These are phyloP conservation scores for Polymyxa betae DNA, from an alignment of 208 protist species.

Conservation along the genomic window DNA sequence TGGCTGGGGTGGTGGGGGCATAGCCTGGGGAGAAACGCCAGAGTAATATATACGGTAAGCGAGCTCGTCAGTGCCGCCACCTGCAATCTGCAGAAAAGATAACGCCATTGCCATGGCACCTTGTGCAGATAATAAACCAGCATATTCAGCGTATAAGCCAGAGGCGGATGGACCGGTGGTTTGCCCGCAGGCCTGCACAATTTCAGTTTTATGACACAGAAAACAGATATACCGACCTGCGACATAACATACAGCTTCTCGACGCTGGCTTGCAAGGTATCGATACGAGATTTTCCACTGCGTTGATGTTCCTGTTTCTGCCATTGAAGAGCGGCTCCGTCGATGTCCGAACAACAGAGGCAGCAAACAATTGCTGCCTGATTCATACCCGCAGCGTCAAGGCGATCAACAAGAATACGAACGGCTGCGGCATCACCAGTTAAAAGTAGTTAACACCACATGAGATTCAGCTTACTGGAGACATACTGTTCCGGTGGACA, in stretches of 20 bases:
- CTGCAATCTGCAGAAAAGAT: background rate
- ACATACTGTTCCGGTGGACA: background rate
- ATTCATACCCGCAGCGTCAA: background rate
- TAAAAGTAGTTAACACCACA: background rate
- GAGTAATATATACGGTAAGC: slow-evolving; percentile 32
- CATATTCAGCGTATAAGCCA: slow-evolving; percentile 31
- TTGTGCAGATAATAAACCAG: slow-evolving; percentile 29
- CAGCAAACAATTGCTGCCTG: slow-evolving; percentile 12
- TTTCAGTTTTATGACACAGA: background rate
- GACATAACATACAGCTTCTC: slow-evolving; percentile 50
- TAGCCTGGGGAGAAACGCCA: background rate
- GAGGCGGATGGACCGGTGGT: background rate
- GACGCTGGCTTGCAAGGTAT: background rate
- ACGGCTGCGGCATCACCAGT: background rate
- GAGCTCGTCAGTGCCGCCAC: background rate
- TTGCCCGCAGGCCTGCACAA: background rate
- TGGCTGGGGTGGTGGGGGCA: background rate
- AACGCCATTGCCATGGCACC: slow-evolving; percentile 11
- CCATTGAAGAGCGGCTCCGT: slow-evolving; percentile 7
- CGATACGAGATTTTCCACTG: background rate
- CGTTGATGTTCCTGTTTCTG: slow-evolving; percentile 39
- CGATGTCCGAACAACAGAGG: background rate
- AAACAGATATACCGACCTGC: background rate
- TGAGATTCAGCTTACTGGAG: background rate
- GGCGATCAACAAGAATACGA: slow-evolving; percentile 31